A percentile compares a stretch with the other conserved stretches of the same genome.
These are phyloP conservation scores for Candida sojae DNA, from an alignment of 1,139 yeast species.

Conservation along the genomic window DNA sequence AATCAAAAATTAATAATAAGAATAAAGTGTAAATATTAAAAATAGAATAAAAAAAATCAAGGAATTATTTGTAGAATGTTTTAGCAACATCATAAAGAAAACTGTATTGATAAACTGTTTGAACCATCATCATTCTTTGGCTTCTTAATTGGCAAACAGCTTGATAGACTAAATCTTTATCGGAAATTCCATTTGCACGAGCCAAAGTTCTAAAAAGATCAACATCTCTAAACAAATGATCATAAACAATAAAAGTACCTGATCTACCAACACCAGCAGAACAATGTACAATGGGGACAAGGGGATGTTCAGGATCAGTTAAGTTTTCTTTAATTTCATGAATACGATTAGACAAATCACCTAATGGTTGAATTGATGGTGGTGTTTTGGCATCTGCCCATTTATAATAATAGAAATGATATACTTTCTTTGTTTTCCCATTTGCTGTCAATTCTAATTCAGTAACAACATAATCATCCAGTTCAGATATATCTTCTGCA, in stretches of 20 bases:
- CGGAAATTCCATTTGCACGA: neutral
- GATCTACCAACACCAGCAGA: slow-evolving; percentile 88
- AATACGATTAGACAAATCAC: slow-evolving; percentile 28
- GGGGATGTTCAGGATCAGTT: slow-evolving; percentile 7
- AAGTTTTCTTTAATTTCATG: slow-evolving; percentile 12
- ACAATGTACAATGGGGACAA: slow-evolving; percentile 62
- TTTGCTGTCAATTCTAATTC: slow-evolving; percentile 25
- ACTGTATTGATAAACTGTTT: slow-evolving; percentile 55
- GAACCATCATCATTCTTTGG: slow-evolving; percentile 69
- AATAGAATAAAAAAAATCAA: neutral
- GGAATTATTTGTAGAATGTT: slow-evolving; percentile 6
- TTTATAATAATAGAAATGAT: slow-evolving; percentile 52
- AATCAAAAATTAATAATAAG: neutral
- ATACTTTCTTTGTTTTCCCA: slow-evolving; percentile 37
- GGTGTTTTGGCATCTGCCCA: slow-evolving; percentile 64
- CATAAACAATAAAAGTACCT: slow-evolving; percentile 74
- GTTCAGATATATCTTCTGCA: slow-evolving; percentile 18
- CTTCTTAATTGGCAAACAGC: slow-evolving; percentile 47
- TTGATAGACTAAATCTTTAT: slow-evolving; percentile 13
- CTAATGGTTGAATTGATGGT: slow-evolving; percentile 37
- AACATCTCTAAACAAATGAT: slow-evolving; percentile 39
- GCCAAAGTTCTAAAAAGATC: slow-evolving; percentile 6
- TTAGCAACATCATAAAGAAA: slow-evolving; percentile 42
- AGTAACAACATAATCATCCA: slow-evolving; percentile 31
- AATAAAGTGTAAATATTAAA: neutral